These are phyloP conservation scores for Neohortaea acidophila DNA, from an alignment of 495 filamentous ascomycete genomes.

Conservation along the genomic window DNA sequence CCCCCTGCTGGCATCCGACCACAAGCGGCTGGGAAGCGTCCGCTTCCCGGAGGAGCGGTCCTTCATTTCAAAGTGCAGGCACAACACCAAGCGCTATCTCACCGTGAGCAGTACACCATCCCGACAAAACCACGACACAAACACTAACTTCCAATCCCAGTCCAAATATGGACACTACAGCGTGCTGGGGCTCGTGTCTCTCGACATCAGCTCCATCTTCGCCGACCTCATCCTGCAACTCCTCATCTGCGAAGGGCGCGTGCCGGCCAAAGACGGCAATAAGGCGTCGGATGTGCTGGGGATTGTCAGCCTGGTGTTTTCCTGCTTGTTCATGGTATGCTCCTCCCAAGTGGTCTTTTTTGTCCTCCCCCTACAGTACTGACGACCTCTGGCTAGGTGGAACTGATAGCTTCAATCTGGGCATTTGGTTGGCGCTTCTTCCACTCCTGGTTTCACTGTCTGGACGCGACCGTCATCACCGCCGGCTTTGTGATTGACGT, in stretches of 20 bases:
- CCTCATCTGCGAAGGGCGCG: slow-evolving; percentile 39
- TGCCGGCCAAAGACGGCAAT: slow-evolving; percentile 25
- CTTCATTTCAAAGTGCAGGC: no score
- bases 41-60: no score
- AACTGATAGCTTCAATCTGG: slow-evolving; percentile 8
- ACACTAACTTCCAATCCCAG: no score
- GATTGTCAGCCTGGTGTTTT: slow-evolving; percentile 37
- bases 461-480: slow-evolving; percentile 49
- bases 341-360: not conserved
- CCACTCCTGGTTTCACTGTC: slow-evolving; percentile 42
- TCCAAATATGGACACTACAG: slow-evolving; percentile 44
- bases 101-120: no score
- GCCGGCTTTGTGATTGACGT: slow-evolving; percentile 45
- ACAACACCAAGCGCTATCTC: no score
- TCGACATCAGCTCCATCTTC: slow-evolving; percentile 45
- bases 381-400: not conserved
- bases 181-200: slow-evolving; percentile 38
- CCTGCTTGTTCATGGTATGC: slow-evolving; percentile 44
- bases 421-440: slow-evolving; percentile 35
- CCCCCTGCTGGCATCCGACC: no score
- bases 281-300: slow-evolving; percentile 30
- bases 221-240: slow-evolving; percentile 48
- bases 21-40: no score
- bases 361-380: slow-evolving; percentile 6
- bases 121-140: no score